Percentiles rank a stretch among this genome's conserved stretches.
These are phyloP conservation scores for Sphaerulina musiva DNA, from an alignment of 2,329 filamentous ascomycete species.

Conservation along the genomic window DNA sequence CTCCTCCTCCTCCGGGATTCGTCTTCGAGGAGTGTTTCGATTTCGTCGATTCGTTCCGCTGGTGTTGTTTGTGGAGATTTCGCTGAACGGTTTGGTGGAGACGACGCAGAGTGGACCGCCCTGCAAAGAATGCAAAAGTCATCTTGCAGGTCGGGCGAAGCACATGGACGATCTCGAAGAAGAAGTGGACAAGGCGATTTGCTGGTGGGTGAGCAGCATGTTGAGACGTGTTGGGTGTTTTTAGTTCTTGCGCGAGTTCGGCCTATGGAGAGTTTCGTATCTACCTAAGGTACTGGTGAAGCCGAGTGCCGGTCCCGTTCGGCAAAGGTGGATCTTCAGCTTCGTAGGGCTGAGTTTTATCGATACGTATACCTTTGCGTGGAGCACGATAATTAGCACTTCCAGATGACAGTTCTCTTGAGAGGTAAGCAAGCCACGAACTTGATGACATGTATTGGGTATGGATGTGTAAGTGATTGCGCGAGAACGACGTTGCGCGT, in stretches of 20 bases:
- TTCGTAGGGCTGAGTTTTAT: conserved; percentile 4
- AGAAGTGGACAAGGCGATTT: not conserved
- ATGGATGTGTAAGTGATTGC: not conserved
- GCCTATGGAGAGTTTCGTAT: not conserved
- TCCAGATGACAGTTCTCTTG: not conserved
- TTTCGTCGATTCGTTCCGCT: conserved; percentile 19
- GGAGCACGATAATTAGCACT: not conserved
- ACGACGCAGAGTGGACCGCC: conserved; percentile 26
- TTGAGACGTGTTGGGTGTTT: not conserved
- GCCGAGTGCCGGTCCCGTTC: not conserved
- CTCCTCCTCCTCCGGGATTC: too few species aligned
- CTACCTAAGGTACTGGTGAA: not conserved
- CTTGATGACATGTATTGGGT: not conserved
- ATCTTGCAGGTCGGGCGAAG: conserved; percentile 18
- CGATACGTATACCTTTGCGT: not conserved
- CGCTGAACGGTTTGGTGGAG: conserved; percentile 32
- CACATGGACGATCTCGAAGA: conserved; percentile 3
- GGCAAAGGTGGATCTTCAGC: not conserved
- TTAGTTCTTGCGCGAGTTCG: conserved; percentile 3
- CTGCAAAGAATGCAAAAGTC: conserved; percentile 25
- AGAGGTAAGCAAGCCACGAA: not conserved
- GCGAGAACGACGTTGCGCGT: not conserved
- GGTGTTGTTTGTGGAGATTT: conserved; percentile 28
- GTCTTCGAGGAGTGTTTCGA: not conserved
- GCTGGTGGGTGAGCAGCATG: not conserved